A percentile compares a stretch with the other conserved stretches of the same genome.
phyloP scores from a whole-genome alignment of 2,329 filamentous ascomycete genomes.

The Neonectria sp. region DNA sequence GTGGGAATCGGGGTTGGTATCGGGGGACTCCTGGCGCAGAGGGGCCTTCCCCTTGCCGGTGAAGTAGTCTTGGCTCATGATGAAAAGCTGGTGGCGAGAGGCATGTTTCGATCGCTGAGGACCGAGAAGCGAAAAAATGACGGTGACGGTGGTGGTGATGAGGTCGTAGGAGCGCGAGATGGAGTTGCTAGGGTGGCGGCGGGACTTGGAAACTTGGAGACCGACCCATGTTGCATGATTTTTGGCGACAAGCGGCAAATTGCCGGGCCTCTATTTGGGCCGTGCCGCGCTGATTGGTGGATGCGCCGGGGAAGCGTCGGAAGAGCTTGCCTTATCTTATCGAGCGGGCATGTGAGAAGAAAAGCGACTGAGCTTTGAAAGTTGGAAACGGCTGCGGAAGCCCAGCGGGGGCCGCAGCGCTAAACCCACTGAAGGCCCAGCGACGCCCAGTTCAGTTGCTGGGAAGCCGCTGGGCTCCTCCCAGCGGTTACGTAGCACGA shows the following conservation, averaged over 20 bases:
- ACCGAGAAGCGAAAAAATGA: conserved; percentile 33
- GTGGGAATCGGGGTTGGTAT: conserved; percentile 44
- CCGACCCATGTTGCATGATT: conserved; percentile 51
- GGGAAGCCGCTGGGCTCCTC: neutral
- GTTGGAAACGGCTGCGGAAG: conserved; percentile 10
- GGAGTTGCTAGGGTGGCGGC: conserved; percentile 35
- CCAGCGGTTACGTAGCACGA: conserved; percentile 36
- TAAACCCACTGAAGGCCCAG: conserved; percentile 18
- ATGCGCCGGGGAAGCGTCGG: conserved; percentile 44
- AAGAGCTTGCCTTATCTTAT: conserved; percentile 47
- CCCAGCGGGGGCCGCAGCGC: conserved; percentile 17
- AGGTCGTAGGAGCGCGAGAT: conserved; percentile 41
- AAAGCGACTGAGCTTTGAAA: conserved; percentile 1
- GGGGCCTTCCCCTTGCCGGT: conserved; percentile 68
- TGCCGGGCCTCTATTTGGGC: conserved; percentile 45
- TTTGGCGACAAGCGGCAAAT: conserved; percentile 47
- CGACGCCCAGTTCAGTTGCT: neutral
- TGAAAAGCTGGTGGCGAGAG: conserved; percentile 50
- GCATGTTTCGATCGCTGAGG: conserved; percentile 51
- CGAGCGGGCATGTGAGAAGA: conserved; percentile 32
- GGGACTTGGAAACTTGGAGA: conserved; percentile 41
- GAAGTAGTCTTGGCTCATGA: conserved; percentile 74
- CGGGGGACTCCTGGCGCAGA: conserved; percentile 49
- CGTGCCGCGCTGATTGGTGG: conserved; percentile 49
- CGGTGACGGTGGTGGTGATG: conserved; percentile 34